Base-by-base conservation (phyloP, 2,329 filamentous ascomycete species). In the Ustulina deusta region DNA sequence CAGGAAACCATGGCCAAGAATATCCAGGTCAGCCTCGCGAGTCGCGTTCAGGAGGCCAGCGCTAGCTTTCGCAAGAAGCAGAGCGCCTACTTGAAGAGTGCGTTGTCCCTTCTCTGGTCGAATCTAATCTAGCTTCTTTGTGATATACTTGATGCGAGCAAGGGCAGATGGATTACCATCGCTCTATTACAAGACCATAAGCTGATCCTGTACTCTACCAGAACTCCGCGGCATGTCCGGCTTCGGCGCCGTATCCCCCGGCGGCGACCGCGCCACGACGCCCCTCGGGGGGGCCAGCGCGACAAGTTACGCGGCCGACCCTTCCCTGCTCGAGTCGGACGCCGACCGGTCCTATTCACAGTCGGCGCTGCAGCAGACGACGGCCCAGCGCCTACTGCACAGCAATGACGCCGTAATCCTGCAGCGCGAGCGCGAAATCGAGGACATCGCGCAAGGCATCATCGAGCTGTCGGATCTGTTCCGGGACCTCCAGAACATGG, bases 1-100 rank as follows among this genome's bases (percentile, higher is more conserved):
- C 96, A 99, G 79, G 94, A 97, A 82, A 93, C 89, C 13, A 98
- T 99, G 94, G 96, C 95, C 58, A 91, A 90, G 81, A 99, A 99
- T 77, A 93, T 99, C 66, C 94, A 98, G 80, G 93, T 97, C 72
- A 96, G 93, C 17, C 86, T 98, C 44, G 96, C 96, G 0, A 86
- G 93, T 1, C 87, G 93, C 69, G 93, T 98, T 0, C 94, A 97
- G 79, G 94, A 98, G 74, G 91, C 93, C 55, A 97, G 94, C 82
- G 92, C 96, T 34, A 86, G 88, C 70, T 99, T 99, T 79, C 89
- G 96, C 76, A 99, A 98, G 86, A 98, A 97, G 83, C 96, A 99
- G 83, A 95, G 94, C 78, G 91, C 91, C 59, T 99, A 99, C 81
- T 82, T 99, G 61, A 97, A 97, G 82, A 97, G 94, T 97, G 84